Base-by-base conservation (phyloP, 768 basidiomycete genomes). In the Mycena maculata region DNA sequence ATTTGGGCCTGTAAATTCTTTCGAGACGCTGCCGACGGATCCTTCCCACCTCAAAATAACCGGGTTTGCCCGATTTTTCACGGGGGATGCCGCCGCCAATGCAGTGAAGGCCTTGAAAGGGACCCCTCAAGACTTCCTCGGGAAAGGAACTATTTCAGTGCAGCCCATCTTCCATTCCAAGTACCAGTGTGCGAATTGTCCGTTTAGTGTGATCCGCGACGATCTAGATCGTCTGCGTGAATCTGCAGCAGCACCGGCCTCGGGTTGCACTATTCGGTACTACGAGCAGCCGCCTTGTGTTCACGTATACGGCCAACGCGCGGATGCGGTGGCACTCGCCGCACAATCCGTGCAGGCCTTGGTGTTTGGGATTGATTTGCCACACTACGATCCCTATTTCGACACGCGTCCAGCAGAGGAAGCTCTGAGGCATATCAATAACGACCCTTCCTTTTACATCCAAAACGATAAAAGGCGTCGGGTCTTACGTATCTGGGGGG, bases 401-500 rank as follows among this genome's bases (percentile, higher is more conserved):
- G 65, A 71, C 10, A 55, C 52, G 0, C 9, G 49, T 3, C 41
- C 56, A 18, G 42, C 61, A 45, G 65, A 67, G 39, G 54, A 67
- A 16, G 63, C 60, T 10, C 22, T 71, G 1, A 53, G 25, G 18
- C 61, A 47, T 23, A 60, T 71, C 44, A 71, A 64, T 36, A 57
- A 28, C 27, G 52, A 55, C 7, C 4, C 52, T 8, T 38, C 65
- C 1, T 67, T 71, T 47, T 53, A 67, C 36, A n/a, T 71, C 33
- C 62, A 28, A 20, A 22, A 23, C n/a, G 69, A 71, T n/a, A 53
- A 23, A 38, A 38, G 53, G 27, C 53, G 57, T 16, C 61, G 18
- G 12, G 62, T 52, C 22, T 59, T 71, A 45, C 65, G 58, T n/a
- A 28, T 67, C 20, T 71, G 69, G 69, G 69, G 69, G 33, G 45